Percentiles rank a stretch among this genome's conserved stretches.
Conservation (phyloP, 2,329 filamentous ascomycete genomes). For the Emmonsia crescens region DNA sequence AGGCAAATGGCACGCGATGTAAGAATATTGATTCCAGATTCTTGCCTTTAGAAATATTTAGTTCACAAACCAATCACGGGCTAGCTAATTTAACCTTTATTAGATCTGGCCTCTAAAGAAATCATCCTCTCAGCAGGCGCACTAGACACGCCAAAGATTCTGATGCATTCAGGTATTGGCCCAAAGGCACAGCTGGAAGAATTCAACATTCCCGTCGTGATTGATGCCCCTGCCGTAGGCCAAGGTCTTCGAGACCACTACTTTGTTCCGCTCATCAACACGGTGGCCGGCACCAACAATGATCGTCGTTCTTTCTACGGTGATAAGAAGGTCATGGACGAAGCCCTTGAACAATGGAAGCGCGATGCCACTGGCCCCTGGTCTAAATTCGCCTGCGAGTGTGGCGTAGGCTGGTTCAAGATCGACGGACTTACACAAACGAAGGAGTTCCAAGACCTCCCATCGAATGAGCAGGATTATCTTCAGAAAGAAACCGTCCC, state of each 20-base stretch:
- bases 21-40: constrained; percentile 11
- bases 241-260: constrained; percentile 38
- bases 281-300: constrained; percentile 32
- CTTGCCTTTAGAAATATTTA: neutral
- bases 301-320: constrained; percentile 39
- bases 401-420: constrained; percentile 33
- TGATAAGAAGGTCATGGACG: constrained; percentile 32
- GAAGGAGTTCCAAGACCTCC: constrained; percentile 42
- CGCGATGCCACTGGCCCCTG: constrained; percentile 31
- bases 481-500: constrained; percentile 44
- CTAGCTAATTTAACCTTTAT: neutral
- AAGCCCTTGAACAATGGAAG: constrained; percentile 40
- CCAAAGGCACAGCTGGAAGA: constrained; percentile 31
- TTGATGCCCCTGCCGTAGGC: constrained; percentile 33
- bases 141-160: constrained; percentile 31
- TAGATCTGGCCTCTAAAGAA: constrained; percentile 27
- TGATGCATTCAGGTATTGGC: constrained; percentile 41
- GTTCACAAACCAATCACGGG: neutral
- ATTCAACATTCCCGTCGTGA: constrained; percentile 33
- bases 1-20: constrained; percentile 33
- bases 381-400: constrained; percentile 20
- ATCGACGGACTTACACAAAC: constrained; percentile 30
- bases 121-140: constrained; percentile 32
- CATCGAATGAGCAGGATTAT: constrained; percentile 33
- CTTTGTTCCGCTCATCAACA: constrained; percentile 24